Conservation (phyloP, 1,139 yeast species). For the Pichia sp. region DNA sequence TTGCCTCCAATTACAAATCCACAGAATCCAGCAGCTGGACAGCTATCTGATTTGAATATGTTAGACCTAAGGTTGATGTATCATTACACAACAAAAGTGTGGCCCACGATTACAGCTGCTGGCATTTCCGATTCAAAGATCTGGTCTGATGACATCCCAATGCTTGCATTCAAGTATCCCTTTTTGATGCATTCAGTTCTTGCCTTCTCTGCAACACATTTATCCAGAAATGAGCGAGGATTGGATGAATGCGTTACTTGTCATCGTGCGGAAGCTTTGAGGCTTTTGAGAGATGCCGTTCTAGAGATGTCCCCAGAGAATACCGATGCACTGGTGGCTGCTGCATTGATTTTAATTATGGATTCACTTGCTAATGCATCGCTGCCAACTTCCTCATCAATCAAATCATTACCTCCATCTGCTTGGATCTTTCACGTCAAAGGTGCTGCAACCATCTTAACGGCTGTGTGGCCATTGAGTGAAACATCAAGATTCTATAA, state of each 20-base stretch:
- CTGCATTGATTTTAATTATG: conserved; percentile 82
- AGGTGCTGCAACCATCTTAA: conserved; percentile 91
- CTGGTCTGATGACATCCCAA: conserved; percentile 85
- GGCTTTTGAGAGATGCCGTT: conserved; percentile 78
- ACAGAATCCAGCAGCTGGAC: conserved; percentile 11
- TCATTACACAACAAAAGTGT: conserved; percentile 79
- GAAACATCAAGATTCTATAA: conserved; percentile 68
- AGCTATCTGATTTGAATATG: conserved; percentile 44
- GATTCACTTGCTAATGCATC: conserved; percentile 94
- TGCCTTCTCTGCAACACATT: conserved; percentile 88
- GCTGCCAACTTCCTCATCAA: conserved; percentile 52
- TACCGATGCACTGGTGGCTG: conserved; percentile 88
- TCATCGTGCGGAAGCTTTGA: conserved; percentile 81
- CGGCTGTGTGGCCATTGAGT: conserved; percentile 92
- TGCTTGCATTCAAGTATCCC: conserved; percentile 81
- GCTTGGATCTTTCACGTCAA: conserved; percentile 98
- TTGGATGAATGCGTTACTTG: conserved; percentile 78
- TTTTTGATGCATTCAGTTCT: conserved; percentile 86
- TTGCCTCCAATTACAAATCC: conserved; percentile 19
- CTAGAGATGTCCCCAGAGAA: conserved; percentile 74
- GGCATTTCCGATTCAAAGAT: conserved; percentile 83
- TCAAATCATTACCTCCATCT: conserved; percentile 72
- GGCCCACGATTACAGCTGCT: conserved; percentile 83
- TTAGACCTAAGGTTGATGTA: conserved; percentile 75
- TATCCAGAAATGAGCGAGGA: conserved; percentile 69